A percentile compares a stretch with the other conserved stretches of the same genome.
Conservation (phyloP, 306 rosid species). For the Dryas octopetala region DNA sequence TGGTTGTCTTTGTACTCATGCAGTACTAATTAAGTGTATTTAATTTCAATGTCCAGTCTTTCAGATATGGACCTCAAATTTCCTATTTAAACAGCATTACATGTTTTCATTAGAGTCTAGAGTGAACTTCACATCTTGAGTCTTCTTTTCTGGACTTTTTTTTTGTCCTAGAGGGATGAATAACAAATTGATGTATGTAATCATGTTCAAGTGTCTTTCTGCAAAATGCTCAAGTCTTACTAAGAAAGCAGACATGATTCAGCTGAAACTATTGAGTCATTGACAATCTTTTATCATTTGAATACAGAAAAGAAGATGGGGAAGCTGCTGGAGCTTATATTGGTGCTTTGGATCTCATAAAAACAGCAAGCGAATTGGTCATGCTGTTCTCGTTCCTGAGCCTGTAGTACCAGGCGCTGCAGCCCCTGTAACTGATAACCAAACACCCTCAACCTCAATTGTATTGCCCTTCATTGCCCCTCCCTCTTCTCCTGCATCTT, state of each 20-base stretch:
- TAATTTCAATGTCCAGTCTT: slow-evolving; percentile 5
- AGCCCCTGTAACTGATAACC: slow-evolving; percentile 46
- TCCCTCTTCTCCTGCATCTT: slow-evolving; percentile 97
- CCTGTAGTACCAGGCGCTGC: slow-evolving; percentile 53
- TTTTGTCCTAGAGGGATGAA: slow-evolving; percentile 2
- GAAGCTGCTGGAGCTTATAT: slow-evolving; percentile 81
- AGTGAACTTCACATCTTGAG: background rate
- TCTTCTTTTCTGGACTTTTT: background rate
- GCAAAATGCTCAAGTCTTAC: slow-evolving; percentile 8
- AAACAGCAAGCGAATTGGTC: slow-evolving; percentile 83
- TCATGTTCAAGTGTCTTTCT: background rate
- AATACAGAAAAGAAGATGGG: slow-evolving; percentile 89
- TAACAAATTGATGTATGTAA: background rate
- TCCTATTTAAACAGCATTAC: background rate
- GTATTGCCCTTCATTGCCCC: slow-evolving; percentile 87
- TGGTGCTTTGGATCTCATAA: slow-evolving; percentile 84
- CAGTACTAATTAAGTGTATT: background rate
- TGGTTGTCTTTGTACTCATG: background rate
- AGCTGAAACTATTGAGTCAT: slow-evolving; percentile 12
- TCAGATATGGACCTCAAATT: background rate
- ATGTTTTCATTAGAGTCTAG: background rate
- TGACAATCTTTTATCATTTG: slow-evolving; percentile 29
- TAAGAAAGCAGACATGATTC: slow-evolving; percentile 17
- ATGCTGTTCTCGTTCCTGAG: slow-evolving; percentile 93
- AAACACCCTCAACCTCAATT: slow-evolving; percentile 58